Percentiles rank a stretch among this genome's conserved stretches.
Conservation (phyloP, 2,329 filamentous ascomycete species). For the Endocalyx cinctus region DNA sequence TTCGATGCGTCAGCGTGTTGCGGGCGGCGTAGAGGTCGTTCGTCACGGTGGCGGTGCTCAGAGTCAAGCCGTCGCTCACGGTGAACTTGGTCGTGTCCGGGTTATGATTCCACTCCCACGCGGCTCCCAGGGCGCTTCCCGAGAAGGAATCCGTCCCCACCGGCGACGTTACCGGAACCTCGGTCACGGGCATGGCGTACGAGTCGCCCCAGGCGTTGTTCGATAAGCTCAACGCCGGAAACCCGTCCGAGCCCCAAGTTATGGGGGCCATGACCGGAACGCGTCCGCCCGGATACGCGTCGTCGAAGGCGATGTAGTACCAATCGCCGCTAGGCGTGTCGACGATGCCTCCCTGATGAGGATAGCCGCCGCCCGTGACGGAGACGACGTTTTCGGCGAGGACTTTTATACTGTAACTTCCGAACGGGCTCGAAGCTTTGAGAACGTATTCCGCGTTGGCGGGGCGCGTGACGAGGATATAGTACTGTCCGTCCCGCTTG, state of each 20-base stretch:
- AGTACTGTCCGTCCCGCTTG: constrained; percentile 52
- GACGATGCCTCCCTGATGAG: constrained; percentile 54
- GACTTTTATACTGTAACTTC: constrained; percentile 44
- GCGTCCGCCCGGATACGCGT: constrained; percentile 51
- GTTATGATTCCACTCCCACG: constrained; percentile 62
- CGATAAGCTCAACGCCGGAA: constrained; percentile 37
- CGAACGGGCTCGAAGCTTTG: constrained; percentile 44
- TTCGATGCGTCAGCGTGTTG: constrained; percentile 43
- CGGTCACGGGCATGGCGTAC: constrained; percentile 34
- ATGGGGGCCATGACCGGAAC: constrained; percentile 54
- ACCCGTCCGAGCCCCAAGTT: constrained; percentile 48
- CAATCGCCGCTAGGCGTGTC: constrained; percentile 47
- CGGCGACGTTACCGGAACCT: constrained; percentile 20
- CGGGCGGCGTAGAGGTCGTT: constrained; percentile 43
- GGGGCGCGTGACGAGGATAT: constrained; percentile 46
- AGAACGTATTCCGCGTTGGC: constrained; percentile 43
- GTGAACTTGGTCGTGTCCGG: constrained; percentile 44
- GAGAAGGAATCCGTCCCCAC: constrained; percentile 42
- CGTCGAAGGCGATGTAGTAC: constrained; percentile 56
- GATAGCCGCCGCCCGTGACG: constrained; percentile 37
- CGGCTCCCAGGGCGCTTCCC: constrained; percentile 34
- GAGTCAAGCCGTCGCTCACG: constrained; percentile 39
- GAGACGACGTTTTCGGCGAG: constrained; percentile 40
- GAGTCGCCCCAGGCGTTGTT: constrained; percentile 43
- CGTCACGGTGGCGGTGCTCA: constrained; percentile 48